Base-by-base conservation (phyloP, 129 eudicot species). In the Smallanthus sonchifolius region DNA sequence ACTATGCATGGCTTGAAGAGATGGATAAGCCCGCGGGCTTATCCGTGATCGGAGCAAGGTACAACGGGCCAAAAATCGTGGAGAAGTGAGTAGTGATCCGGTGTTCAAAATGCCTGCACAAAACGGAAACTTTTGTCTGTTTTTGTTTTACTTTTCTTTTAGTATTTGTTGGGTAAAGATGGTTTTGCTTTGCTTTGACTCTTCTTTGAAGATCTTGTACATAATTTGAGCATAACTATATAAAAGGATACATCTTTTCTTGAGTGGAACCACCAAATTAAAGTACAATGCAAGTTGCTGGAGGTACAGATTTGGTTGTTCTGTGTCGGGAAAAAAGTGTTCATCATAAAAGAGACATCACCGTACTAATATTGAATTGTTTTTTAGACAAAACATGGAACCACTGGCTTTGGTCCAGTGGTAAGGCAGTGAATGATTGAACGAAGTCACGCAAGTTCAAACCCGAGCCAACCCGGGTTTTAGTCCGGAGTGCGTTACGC, bases 1-100 rank as follows among this genome's bases (percentile, higher is more conserved):
- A 67, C 19, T 83, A 83, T 38, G 90, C 86, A 30, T 92, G 96
- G 97, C 96, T 92, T 0, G 59, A 87, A 85, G 96, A 89, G 83
- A 84, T 75, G 37, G 96, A 92, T 4, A 82, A 82, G 48, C 90
- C 90, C 0, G 79, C 74, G 9, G 91, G 88, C 11, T 75, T 87
- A 38, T 24, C 74, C 4, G 79, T 92, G 35, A 72, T 85, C 42
- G 91, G 91, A 75, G 86, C 81, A 2, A 7, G 38, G 28, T 92
- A 92, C 81, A 84, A 30, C 4, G 97, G 97, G 57, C 97, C 94
- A 8, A 82, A 75, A 80, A 92, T 92, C 17, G 67, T 70, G 3
- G 80, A 62, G 35, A 77, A 80, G 3, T 83, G 74, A 88, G 14
- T 30, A 3, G 37, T 14, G 60, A 32, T 68, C 35, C 3, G 9